These are phyloP conservation scores for Straminergon stramineum DNA, from an alignment of 225 moss, liverwort and hornwort genomes.

Conservation along the genomic window DNA sequence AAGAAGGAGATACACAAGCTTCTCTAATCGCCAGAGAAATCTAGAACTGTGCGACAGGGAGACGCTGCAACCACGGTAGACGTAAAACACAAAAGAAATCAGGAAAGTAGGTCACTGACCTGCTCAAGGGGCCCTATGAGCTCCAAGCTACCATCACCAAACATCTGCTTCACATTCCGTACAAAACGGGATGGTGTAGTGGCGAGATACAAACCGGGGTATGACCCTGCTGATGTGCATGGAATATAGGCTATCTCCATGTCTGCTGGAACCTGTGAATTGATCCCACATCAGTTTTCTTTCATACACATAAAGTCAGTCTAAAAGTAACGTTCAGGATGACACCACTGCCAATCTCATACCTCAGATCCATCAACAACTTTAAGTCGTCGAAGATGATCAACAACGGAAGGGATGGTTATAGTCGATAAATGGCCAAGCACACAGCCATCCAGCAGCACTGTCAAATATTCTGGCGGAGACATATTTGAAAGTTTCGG, in stretches of 20 bases:
- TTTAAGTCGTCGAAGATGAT: constrained; percentile 72
- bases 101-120: constrained; percentile 24
- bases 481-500: constrained; percentile 55
- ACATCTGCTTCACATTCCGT: constrained; percentile 65
- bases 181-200: constrained; percentile 75
- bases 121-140: constrained; percentile 91
- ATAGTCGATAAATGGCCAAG: constrained; percentile 47
- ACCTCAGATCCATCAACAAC: constrained; percentile 61
- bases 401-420: constrained; percentile 46
- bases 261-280: constrained; percentile 73
- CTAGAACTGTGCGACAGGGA: neutral
- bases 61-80: neutral
- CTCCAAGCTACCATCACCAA: constrained; percentile 54
- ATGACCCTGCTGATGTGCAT: constrained; percentile 80
- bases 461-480: constrained; percentile 66
- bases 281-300: neutral
- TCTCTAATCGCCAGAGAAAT: neutral
- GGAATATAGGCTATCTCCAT: constrained; percentile 84
- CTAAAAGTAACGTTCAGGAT: neutral
- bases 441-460: constrained; percentile 79
- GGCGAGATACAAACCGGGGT: constrained; percentile 72
- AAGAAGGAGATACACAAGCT: neutral
- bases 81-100: neutral
- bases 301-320: neutral
- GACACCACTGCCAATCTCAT: constrained; percentile 2